Evolutionary conservation across 225 moss, liverwort and hornwort species (phyloP).

Genomic region (Asterella californica): DNA sequence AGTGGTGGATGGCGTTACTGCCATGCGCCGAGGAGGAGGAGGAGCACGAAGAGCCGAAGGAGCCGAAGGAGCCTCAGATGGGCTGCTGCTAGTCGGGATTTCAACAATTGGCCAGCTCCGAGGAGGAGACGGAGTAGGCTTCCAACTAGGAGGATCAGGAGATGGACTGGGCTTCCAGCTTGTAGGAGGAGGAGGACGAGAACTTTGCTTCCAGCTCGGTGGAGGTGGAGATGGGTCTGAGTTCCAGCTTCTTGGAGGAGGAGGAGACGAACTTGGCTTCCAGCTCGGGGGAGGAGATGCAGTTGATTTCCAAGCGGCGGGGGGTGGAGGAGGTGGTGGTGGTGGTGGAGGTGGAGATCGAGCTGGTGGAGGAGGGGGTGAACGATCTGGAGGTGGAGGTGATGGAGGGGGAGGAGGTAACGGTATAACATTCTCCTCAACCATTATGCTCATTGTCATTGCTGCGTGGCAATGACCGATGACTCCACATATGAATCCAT

Average conservation of each 20-base stretch:
- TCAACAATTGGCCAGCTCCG: background rate
- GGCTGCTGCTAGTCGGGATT: background rate
- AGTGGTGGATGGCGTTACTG: background rate
- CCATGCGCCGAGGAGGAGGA: conserved; percentile 1
- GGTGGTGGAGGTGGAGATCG: background rate
- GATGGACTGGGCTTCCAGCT: background rate
- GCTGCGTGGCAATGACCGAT: background rate
- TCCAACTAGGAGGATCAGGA: conserved; percentile 12
- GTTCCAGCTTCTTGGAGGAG: background rate
- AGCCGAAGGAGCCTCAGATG: conserved; percentile 1
- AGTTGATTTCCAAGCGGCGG: background rate
- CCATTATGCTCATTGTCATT: conserved; percentile 7
- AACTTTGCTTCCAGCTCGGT: background rate
- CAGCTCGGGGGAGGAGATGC: background rate
- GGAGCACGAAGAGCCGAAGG: too few species aligned
- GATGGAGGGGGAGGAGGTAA: conserved; percentile 8
- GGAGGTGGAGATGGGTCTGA: background rate
- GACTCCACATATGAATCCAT: conserved; percentile 15
- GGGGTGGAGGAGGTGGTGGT: background rate
- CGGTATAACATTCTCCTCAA: background rate
- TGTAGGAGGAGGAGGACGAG: background rate
- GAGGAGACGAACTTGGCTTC: background rate
- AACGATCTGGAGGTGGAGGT: background rate
- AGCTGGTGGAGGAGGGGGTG: background rate
- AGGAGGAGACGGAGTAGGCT: conserved; percentile 4